Evolutionary conservation across 2,329 filamentous ascomycete species (phyloP), one percentile per base, ranked within the genome.

Genomic region (Ophiostoma perfectum): DNA sequence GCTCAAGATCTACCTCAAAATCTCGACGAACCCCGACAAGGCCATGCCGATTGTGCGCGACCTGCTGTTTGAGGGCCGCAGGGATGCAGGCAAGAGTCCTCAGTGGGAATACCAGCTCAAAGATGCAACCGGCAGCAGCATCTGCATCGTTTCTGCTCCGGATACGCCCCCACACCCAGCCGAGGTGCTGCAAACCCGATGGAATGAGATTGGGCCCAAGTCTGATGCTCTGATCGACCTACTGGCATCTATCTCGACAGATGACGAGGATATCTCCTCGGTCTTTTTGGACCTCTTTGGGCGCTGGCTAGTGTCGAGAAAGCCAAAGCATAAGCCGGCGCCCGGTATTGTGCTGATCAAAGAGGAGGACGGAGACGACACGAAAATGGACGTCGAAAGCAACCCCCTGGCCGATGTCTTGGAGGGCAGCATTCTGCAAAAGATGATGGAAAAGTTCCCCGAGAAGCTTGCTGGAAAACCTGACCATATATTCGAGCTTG

Each of bases 391-490:
- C 16, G 38, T 14, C n/a, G 62, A 41, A 7, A 64, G 27, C 62
- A 81, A 85, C 63, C 78, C 84, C 0, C 69, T 86, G 3, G 74
- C 74, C 4, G 80, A 81, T 4, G 77, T 92, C 1, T 76, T 83
- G 5, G 82, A 90, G 71, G 81, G 87, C 5, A 86, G 86, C 65
- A 77, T 91, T 0, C 80, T 91, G 7, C 87, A 90, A 73, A 83
- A 82, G 45, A 82, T 92, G 77, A 86, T 91, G 76, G 83, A 85
- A 38, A 82, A 80, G 63, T 83, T 88, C 63, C 83, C 87, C 0
- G 84, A 88, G 36, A 87, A 85, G 70, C 81, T 92, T 12, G 83
- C 89, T 42, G 83, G 82, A 44, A 84, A 87, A 68, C 88, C 89
- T 2, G 83, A 83, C 60, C 86, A 90, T 72, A 81, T 91, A 6